Conservation (phyloP, 164 flowering plant genomes). For the Berberis thunbergii region DNA sequence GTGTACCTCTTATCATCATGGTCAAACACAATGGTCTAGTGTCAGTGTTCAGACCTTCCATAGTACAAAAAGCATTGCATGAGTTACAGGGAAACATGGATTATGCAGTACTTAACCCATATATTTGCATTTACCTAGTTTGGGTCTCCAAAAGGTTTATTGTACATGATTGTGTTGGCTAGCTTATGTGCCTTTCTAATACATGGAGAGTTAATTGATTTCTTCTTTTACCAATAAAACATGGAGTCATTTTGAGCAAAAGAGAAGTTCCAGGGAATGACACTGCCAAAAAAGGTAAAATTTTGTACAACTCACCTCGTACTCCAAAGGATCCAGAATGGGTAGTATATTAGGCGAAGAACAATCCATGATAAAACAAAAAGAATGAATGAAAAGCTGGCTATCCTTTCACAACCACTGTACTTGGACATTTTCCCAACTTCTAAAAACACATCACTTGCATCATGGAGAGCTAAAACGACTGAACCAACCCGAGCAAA, state of each 20-base stretch:
- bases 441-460: conserved; percentile 87
- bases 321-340: conserved; percentile 89
- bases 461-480: conserved; percentile 96
- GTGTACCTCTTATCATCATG: too few relatives aligned
- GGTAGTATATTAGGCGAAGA: conserved; percentile 76
- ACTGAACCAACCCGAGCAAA: conserved; percentile 88
- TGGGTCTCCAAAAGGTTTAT: too few relatives aligned
- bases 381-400: conserved; percentile 59
- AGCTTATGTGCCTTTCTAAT: too few relatives aligned
- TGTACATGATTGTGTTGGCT: too few relatives aligned
- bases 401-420: conserved; percentile 53
- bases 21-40: too few relatives aligned
- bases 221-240: not conserved
- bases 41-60: too few relatives aligned
- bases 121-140: too few relatives aligned
- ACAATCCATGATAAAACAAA: conserved; percentile 77
- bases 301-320: conserved; percentile 50
- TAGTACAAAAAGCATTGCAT: too few relatives aligned
- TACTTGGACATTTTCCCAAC: conserved; percentile 91
- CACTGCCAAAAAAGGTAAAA: not conserved
- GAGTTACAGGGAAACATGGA: too few relatives aligned
- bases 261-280: not conserved
- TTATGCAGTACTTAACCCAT: too few relatives aligned
- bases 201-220: not conserved
- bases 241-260: not conserved